Evolutionary conservation across 495 filamentous ascomycete genomes (phyloP), one percentile per base, ranked within the genome.

Genomic region (Aspergillus sparsus): DNA sequence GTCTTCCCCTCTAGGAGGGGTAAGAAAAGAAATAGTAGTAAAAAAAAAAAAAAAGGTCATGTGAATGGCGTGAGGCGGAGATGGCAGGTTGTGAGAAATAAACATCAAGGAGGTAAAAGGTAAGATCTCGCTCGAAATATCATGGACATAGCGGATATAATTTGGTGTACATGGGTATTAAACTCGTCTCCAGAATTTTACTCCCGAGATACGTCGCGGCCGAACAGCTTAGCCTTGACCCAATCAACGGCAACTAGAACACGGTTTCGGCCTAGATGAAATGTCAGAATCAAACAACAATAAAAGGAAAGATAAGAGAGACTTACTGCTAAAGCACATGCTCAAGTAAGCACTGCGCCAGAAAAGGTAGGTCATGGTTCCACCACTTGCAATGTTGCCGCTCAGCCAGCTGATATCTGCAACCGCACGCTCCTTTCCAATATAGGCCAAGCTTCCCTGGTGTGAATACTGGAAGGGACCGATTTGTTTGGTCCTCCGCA

Each of bases 301-400:
- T 55, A 61, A 18, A 35, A 56, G 7, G 32, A 27, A 16, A 32
- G 54, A 27, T 55, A 49, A 58, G 35, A 55, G 21, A 61, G 67
- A 87, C 89, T 83, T 83, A 91, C 90, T 90, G 84, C 92, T 96
- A 74, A 98, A 99, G 85, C 93, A 97, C 94, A 99, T 99, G 84
- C 89, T 95, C 75, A 99, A 80, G 75, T 99, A 99, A 53, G 94
- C 95, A 71, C 88, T 92, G 74, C 91, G 83, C 94, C 94, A 98
- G 85, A 98, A 98, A 66, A 97, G 85, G 70, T 87, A 91, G 52
- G 88, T 92, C 71, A 92, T 77, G 66, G 85, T 88, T 69, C 91
- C 90, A 68, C 90, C 90, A 53, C 85, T 87, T 42, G 92, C 90
- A 67, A 98, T 83, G 77, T 99, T 99, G 68, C 95, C 95, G 71